These are phyloP conservation scores for Vaccinium corymbosum DNA, from an alignment of 148 eudicot genomes.

Conservation along the genomic window DNA sequence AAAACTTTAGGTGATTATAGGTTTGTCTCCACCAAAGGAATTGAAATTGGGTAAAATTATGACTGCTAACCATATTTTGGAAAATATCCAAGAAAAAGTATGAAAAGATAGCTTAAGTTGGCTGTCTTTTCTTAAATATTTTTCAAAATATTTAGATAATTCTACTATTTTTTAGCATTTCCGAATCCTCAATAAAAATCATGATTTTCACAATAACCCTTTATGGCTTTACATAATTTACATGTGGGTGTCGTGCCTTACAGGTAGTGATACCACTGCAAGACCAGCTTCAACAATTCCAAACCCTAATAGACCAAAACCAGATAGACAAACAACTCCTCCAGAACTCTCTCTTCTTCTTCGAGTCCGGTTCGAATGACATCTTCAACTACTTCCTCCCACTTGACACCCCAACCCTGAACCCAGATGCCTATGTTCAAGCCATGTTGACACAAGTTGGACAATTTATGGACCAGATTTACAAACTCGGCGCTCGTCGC, in stretches of 20 bases:
- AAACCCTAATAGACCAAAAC: constrained; percentile 26
- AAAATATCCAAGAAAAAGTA: too few species aligned
- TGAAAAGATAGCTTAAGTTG: too few species aligned
- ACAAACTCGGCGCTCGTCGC: constrained; percentile 46
- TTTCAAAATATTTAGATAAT: too few species aligned
- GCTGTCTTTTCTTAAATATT: too few species aligned
- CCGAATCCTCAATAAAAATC: too few species aligned
- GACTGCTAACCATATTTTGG: too few species aligned
- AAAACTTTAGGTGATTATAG: too few species aligned
- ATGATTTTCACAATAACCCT: too few species aligned
- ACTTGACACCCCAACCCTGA: constrained; percentile 18
- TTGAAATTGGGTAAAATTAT: too few species aligned
- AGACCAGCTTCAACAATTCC: constrained; percentile 40
- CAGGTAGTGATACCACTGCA: constrained; percentile 45
- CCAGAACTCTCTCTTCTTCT: constrained; percentile 34
- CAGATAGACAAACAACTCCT: constrained; percentile 30
- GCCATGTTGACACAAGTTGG: constrained; percentile 35
- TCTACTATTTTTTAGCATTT: too few species aligned
- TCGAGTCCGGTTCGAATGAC: constrained; percentile 60
- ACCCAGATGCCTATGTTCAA: constrained; percentile 33
- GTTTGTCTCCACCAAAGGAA: fast-evolving
- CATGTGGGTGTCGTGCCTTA: too few species aligned
- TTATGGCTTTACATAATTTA: not conserved
- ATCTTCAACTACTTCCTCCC: constrained; percentile 48
- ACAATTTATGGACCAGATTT: constrained; percentile 24